phyloP scores from a whole-genome alignment of 345 rosid species.

The Carallia brachiata region DNA sequence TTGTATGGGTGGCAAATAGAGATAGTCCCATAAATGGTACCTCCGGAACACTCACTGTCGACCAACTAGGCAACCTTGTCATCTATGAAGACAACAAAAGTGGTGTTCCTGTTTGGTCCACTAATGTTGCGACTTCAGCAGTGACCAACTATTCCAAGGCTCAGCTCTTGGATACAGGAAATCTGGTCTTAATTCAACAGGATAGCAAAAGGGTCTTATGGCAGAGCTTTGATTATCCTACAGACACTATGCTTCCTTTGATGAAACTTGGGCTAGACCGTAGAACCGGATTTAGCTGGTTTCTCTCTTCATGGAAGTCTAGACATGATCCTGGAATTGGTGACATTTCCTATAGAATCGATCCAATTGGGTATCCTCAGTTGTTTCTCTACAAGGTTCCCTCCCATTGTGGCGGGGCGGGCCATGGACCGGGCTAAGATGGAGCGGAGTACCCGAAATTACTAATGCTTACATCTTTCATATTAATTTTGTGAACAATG shows the following conservation, averaged over 20 bases:
- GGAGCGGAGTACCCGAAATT: conserved; percentile 75
- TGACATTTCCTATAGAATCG: conserved; percentile 6
- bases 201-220: no score
- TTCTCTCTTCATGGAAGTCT: conserved; percentile 33
- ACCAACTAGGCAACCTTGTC: conserved; percentile 7
- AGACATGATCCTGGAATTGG: conserved; percentile 26
- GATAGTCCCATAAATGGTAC: conserved; percentile 7
- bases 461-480: conserved; percentile 31
- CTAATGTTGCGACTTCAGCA: no score
- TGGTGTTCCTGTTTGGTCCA: no score
- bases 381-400: conserved; percentile 37
- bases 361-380: conserved; percentile 48
- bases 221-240: no score
- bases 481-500: conserved; percentile 21
- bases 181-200: no score
- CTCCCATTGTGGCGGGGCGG: conserved; percentile 47
- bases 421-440: conserved; percentile 57
- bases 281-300: conserved; percentile 12
- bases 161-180: no score
- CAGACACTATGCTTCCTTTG: conserved; percentile 17
- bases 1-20: not conserved
- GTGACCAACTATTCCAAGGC: no score
- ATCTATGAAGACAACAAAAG: not conserved
- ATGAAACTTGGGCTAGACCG: conserved; percentile 29
- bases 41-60: conserved; percentile 6